Conservation (phyloP, 2,329 filamentous ascomycete genomes). For the Diplodia scrobiculata region DNA sequence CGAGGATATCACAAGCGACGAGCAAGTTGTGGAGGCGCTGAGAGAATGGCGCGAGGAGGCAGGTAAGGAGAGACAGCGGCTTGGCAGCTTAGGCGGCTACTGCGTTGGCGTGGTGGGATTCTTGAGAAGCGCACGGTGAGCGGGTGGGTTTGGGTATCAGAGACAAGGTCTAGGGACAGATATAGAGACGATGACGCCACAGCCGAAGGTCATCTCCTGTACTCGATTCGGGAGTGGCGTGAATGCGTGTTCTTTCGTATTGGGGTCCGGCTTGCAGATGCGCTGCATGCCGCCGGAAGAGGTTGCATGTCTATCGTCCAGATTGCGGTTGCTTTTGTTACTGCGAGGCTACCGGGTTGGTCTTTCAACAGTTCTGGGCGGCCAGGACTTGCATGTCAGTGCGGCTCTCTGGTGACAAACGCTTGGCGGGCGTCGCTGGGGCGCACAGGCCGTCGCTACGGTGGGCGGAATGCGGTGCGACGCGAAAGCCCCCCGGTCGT, state of each 20-base stretch:
- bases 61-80: constrained; percentile 67
- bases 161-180: constrained; percentile 17
- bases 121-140: constrained; percentile 57
- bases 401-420: neutral
- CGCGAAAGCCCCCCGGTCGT: constrained; percentile 19
- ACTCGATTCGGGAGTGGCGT: constrained; percentile 6
- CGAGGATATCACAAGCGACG: constrained; percentile 51
- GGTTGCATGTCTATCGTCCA: neutral
- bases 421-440: neutral
- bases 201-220: constrained; percentile 7
- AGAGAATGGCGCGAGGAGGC: constrained; percentile 72
- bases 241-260: constrained; percentile 17
- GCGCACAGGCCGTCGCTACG: neutral
- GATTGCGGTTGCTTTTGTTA: neutral
- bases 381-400: neutral
- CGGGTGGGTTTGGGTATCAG: constrained; percentile 7
- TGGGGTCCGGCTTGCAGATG: neutral
- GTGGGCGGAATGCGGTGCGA: constrained; percentile 17
- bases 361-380: too few species aligned
- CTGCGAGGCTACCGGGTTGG: neutral
- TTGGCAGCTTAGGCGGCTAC: constrained; percentile 80
- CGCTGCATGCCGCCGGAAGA: constrained; percentile 1
- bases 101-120: constrained; percentile 84
- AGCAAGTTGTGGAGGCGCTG: constrained; percentile 62
- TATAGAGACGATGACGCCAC: constrained; percentile 5